Evolutionary conservation across 2,329 filamentous ascomycete species (phyloP).

Genomic region (Thermomyces lanuginosus): DNA sequence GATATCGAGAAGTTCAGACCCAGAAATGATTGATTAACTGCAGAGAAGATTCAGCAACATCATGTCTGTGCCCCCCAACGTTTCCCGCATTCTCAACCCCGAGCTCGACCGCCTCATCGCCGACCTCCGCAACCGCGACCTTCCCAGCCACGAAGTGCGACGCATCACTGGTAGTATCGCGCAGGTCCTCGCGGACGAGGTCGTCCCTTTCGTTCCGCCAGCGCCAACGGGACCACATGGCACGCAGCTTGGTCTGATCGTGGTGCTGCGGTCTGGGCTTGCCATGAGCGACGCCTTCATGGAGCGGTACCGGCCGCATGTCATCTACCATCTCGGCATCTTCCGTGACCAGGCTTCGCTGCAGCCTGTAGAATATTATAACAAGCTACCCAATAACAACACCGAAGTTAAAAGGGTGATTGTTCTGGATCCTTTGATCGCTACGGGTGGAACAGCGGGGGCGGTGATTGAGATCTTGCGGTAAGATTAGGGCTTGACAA

Average conservation of each 20-base stretch:
- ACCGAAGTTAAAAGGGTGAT: constrained; percentile 12
- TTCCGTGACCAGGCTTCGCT: constrained; percentile 13
- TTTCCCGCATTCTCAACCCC: too few relatives aligned
- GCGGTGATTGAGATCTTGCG: constrained; percentile 13
- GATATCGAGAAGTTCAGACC: too few relatives aligned
- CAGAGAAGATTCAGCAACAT: too few relatives aligned
- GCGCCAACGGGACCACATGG: too few relatives aligned
- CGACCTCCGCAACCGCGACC: constrained; percentile 8
- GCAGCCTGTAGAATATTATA: constrained; percentile 17
- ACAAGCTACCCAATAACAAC: constrained; percentile 14
- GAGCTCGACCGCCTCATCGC: constrained; percentile 7
- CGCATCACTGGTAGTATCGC: constrained; percentile 7
- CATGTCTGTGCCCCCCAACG: too few relatives aligned
- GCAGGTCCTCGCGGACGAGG: constrained; percentile 8
- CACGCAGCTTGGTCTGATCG: constrained; percentile 9
- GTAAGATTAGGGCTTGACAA: constrained; percentile 7
- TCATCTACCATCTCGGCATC: constrained; percentile 15
- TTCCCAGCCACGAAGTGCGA: constrained; percentile 8
- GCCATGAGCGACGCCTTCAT: constrained; percentile 24
- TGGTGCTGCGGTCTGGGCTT: constrained; percentile 23
- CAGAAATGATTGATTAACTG: too few relatives aligned
- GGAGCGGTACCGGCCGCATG: constrained; percentile 11
- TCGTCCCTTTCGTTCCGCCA: constrained; percentile 5
- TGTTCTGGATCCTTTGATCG: constrained; percentile 15
- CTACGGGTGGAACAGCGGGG: constrained; percentile 13